These are phyloP conservation scores for Pythium aphanidermatum DNA, from an alignment of 352 stramenopile genomes.

Conservation along the genomic window DNA sequence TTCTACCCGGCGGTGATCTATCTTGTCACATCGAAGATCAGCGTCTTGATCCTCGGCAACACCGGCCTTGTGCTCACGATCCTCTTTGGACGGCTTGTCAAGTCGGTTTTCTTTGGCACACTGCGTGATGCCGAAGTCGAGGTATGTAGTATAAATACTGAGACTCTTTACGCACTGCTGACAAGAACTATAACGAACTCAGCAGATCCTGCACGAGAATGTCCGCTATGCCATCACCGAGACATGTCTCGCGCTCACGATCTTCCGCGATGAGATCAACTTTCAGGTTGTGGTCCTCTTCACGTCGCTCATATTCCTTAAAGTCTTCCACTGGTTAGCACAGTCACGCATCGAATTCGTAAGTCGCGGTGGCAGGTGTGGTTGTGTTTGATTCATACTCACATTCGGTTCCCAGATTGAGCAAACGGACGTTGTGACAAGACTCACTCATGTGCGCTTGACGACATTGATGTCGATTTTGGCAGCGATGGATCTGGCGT, in stretches of 20 bases:
- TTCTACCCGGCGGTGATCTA: constrained; percentile 98
- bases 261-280: constrained; percentile 97
- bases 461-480: constrained; percentile 87
- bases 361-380: too few species aligned
- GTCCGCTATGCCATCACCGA: constrained; percentile 97
- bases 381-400: constrained; percentile 1
- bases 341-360: constrained; percentile 88
- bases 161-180: too few species aligned
- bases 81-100: constrained; percentile 63
- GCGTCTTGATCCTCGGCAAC: constrained; percentile 95
- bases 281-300: constrained; percentile 94
- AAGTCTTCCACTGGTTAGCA: constrained; percentile 92
- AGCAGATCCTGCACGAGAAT: constrained; percentile 93
- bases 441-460: constrained; percentile 79
- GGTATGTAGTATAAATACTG: constrained; percentile 26
- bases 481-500: constrained; percentile 78
- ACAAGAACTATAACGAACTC: too few species aligned
- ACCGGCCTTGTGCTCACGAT: constrained; percentile 89
- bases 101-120: constrained; percentile 82
- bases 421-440: constrained; percentile 77
- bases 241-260: constrained; percentile 98
- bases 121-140: constrained; percentile 82
- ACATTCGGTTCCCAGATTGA: constrained; percentile 60
- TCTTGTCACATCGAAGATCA: constrained; percentile 95
- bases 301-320: constrained; percentile 93